Conservation (phyloP, 2,329 filamentous ascomycete species). For the Monilinia fructigena region DNA sequence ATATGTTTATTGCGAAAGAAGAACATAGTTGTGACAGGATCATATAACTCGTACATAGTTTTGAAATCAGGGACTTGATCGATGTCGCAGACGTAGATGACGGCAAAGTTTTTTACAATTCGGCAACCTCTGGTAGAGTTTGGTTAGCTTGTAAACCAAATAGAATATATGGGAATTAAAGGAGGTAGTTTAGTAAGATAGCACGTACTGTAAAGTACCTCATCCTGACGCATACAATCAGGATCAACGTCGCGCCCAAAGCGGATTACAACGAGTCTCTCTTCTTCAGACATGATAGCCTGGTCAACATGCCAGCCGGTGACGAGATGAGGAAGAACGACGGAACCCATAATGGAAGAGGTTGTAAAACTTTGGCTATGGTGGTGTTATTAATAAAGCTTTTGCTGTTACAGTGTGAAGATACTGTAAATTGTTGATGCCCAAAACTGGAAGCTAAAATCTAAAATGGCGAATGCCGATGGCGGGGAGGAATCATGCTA, state of each 20-base stretch:
- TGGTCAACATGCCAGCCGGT: conserved; percentile 99
- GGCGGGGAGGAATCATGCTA: conserved; percentile 3
- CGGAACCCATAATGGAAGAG: conserved; percentile 58
- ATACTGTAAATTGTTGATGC: background rate
- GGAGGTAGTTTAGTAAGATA: background rate
- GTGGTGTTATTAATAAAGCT: background rate
- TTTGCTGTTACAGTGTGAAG: background rate
- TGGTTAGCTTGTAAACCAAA: background rate
- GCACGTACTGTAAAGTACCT: conserved; percentile 75
- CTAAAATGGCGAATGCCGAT: background rate
- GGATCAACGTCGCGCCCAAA: conserved; percentile 86
- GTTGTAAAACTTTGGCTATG: background rate
- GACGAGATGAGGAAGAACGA: conserved; percentile 85
- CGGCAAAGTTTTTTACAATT: conserved; percentile 92
- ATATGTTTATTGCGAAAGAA: conserved; percentile 99
- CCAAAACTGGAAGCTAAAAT: background rate
- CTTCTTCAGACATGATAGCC: conserved; percentile 84
- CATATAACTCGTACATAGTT: conserved; percentile 90
- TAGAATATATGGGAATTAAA: background rate
- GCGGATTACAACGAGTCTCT: conserved; percentile 88
- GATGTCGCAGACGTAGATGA: conserved; percentile 91
- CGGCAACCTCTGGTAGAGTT: conserved; percentile 62
- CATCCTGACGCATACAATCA: conserved; percentile 81
- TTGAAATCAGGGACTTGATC: conserved; percentile 92
- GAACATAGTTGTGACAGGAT: conserved; percentile 94